phyloP scores from a whole-genome alignment of 1,284 basidiomycete species.

The Omphalotus olearius region DNA sequence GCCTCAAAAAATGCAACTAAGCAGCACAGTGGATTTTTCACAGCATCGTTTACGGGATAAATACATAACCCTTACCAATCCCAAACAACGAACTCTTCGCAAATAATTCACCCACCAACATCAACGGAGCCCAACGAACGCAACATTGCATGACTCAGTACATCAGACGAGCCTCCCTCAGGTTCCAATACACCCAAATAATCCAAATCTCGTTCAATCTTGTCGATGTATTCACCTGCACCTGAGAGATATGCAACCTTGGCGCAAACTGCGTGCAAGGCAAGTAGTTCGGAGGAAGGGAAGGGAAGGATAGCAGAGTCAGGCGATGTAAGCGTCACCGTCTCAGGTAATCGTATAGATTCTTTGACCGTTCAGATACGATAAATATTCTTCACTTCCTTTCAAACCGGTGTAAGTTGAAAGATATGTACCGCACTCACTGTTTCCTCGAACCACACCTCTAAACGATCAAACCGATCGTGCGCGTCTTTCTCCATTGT shows the following conservation, averaged over 20 bases:
- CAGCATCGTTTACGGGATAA: no score
- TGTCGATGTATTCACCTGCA: conserved; percentile 27
- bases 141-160: conserved; percentile 2
- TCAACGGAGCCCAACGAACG: background rate
- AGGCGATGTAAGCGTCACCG: conserved; percentile 6
- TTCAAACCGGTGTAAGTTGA: background rate
- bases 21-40: no score
- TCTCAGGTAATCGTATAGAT: background rate
- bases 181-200: background rate
- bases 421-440: conserved; percentile 15
- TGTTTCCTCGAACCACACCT: conserved; percentile 25
- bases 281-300: conserved; percentile 17
- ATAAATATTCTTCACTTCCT: background rate
- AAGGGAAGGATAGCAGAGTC: conserved; percentile 6
- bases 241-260: conserved; percentile 27
- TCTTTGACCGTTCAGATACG: background rate
- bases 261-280: conserved; percentile 24
- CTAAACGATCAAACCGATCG: conserved; percentile 22
- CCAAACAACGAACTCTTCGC: no score
- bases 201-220: conserved; percentile 9
- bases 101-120: no score
- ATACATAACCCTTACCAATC: no score
- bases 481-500: conserved; percentile 21
- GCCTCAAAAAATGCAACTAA: no score
- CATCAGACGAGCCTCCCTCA: conserved; percentile 3